Evolutionary conservation across 352 stramenopile species (phyloP), one percentile per base, ranked within the genome.

Genomic region (Phytopythium litorale): DNA sequence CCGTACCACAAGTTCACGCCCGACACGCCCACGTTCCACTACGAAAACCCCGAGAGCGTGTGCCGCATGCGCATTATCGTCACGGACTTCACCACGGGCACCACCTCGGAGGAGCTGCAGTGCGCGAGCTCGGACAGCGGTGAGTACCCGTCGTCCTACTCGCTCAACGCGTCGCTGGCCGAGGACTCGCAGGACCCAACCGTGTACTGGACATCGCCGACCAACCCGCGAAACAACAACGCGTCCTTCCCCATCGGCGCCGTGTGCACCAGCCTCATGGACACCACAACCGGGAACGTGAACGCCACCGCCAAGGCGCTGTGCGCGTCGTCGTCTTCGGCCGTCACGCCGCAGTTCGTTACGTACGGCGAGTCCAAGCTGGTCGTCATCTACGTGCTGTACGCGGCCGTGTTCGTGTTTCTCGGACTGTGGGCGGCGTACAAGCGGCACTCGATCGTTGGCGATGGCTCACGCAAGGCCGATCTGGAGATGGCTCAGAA

Each of bases 191-290:
- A 56, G 23, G 67, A 81, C 18, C 25, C 63, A 6, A 66, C 56
- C 0, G 64, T 82, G 23, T 85, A 77, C 55, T 82, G 73, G 73
- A 82, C 73, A 21, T 78, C 61, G 37, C 61, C 55, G 25, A 66
- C 56, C 38, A 78, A 75, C 30, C 43, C 56, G 25, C 64, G 58
- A 28, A 78, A 78, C 68, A 78, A 75, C 58, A 78, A 78, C 21
- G 70, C 70, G 45, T 72, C 56, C 30, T 78, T 78, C 49, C 70
- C 70, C 3, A 65, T 78, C 55, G 68, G 65, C 15, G 70, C 67
- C 3, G 48, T 52, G 33, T 78, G 70, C 60, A 64, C 50, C 3
- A 67, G 49, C 45, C 56, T 67, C 54, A 67, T 67, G 62, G 55
- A 60, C 48, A 4, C 40, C 55, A 46, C 45, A 12, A 51, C 23